Conservation (phyloP, 768 basidiomycete species). For the Naganishia randhawae region DNA sequence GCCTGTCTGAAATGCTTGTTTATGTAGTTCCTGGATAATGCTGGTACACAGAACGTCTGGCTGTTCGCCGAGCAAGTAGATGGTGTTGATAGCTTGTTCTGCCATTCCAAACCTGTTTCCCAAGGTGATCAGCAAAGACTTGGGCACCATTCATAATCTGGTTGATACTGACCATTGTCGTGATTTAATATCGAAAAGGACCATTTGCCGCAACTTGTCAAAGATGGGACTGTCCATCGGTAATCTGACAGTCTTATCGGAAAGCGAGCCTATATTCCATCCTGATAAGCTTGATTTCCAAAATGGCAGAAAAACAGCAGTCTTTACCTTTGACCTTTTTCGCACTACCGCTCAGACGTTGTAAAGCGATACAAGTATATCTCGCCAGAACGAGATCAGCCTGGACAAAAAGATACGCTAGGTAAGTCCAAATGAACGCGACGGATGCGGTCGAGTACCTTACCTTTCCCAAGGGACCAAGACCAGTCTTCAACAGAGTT, state of each 20-base stretch:
- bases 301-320: background rate
- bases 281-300: constrained; percentile 12
- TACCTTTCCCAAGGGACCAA: constrained; percentile 81
- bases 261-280: constrained; percentile 64
- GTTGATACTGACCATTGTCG: constrained; percentile 67
- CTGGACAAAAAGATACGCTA: constrained; percentile 52
- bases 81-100: constrained; percentile 93
- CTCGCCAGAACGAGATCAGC: constrained; percentile 81
- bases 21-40: constrained; percentile 77
- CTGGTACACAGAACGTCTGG: constrained; percentile 78
- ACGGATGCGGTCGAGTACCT: constrained; percentile 22
- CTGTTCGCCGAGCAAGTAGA: constrained; percentile 89
- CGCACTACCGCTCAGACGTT: constrained; percentile 84
- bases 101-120: constrained; percentile 71
- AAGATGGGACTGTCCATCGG: constrained; percentile 86
- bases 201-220: constrained; percentile 70
- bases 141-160: background rate
- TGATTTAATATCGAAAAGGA: constrained; percentile 73
- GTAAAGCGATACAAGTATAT: constrained; percentile 89
- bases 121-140: background rate
- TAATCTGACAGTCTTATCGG: constrained; percentile 77
- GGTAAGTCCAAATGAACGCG: background rate
- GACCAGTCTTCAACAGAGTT: constrained; percentile 74
- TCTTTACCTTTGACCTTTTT: constrained; percentile 90
- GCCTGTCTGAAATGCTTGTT: constrained; percentile 60